Evolutionary conservation across 306 rosid species (phyloP).

Genomic region (Prosopis cineraria): DNA sequence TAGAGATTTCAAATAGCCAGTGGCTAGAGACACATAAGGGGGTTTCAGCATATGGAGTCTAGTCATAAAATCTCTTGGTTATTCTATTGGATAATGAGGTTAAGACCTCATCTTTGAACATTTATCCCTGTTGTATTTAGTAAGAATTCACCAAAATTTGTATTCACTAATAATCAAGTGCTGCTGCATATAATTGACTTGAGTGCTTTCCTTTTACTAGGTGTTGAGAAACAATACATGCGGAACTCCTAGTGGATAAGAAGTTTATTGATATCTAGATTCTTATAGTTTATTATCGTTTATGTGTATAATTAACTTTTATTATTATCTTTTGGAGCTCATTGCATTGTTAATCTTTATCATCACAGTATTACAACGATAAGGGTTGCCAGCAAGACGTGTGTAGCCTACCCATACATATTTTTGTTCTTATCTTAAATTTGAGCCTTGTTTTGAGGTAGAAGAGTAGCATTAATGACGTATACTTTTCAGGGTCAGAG

Average conservation of each 20-base stretch:
- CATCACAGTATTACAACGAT: background rate
- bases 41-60: slow-evolving; percentile 16
- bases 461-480: background rate
- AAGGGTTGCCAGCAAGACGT: background rate
- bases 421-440: background rate
- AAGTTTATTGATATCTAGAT: background rate
- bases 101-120: background rate
- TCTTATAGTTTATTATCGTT: background rate
- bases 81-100: background rate
- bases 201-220: slow-evolving; percentile 4
- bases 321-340: background rate
- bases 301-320: background rate
- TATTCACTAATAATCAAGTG: slow-evolving; percentile 21
- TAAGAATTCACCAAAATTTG: slow-evolving; percentile 10
- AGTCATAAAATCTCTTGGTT: background rate
- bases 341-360: background rate
- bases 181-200: slow-evolving; percentile 2
- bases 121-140: background rate
- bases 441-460: too few species aligned
- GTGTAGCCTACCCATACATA: background rate
- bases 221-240: background rate
- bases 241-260: background rate
- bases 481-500: too few species aligned
- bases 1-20: slow-evolving; percentile 5
- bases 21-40: slow-evolving; percentile 1